Evolutionary conservation across 2,329 filamentous ascomycete species (phyloP), one percentile per base, ranked within the genome.

Genomic region (Alternaria sp.): DNA sequence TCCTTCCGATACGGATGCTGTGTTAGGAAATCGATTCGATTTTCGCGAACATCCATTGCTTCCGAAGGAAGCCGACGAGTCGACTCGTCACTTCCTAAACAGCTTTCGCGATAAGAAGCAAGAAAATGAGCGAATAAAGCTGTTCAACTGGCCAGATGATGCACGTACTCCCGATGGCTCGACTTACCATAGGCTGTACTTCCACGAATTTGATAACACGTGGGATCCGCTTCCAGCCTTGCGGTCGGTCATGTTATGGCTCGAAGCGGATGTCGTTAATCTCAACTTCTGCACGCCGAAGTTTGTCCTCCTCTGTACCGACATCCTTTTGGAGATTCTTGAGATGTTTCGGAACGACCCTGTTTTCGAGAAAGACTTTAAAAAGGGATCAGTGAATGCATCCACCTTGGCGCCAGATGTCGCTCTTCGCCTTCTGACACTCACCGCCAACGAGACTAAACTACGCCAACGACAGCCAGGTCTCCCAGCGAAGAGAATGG

Each of bases 111-210:
- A 40, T 1, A 40, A 40, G 1, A 40, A 6, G 1, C 36, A 6
- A 17, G 36, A 40, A 40, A 0, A 40, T 17, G 36, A 40, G 36
- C 36, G 36, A 17, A 17, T 45, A 13, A 1, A 2, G 3, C 43
- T 21, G 12, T 21, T 45, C 19, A 19, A 45, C 1, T 45, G 17
- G 43, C 43, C 43, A 40, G 36, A 0, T 17, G 36, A 40, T 1
- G 36, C 36, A 17, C 2, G 1, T 1, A 0, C 4, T 0, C 36
- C 36, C n/a, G n/a, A 40, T 0, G 36, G 36, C 0, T 3, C 0
- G n/a, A 40, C 36, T 0, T 40, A 40, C 36, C 36, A 40, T 17
- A 40, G 36, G 36, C 36, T 40, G 0, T 40, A 0, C 2, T 40
- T 40, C n/a, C 36, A 40, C 9, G 0, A 40, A 40, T 40, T 5